phyloP scores from a whole-genome alignment of 805 yeast genomes.

The Metschnikowia dekortorum region DNA sequence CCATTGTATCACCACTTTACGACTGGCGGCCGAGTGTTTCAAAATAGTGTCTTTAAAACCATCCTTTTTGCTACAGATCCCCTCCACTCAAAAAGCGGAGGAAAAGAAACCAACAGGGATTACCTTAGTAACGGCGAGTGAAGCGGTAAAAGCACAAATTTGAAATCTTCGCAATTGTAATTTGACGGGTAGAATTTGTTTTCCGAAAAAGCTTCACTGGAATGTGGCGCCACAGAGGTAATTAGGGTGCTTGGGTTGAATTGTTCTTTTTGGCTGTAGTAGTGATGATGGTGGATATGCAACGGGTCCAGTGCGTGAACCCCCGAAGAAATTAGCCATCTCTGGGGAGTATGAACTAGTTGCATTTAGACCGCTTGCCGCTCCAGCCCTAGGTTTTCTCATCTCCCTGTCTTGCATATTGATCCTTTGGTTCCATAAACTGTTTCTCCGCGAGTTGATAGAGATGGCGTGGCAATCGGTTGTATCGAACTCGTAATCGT shows the following conservation, averaged over 20 bases:
- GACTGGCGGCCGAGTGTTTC: too few species aligned
- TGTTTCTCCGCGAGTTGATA: neutral
- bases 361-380: neutral
- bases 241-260: conserved; percentile 30
- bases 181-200: too few species aligned
- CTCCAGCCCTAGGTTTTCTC: neutral
- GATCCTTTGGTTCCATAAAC: neutral
- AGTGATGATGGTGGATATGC: conserved; percentile 46
- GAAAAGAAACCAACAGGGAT: too few species aligned
- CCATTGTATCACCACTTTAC: too few species aligned
- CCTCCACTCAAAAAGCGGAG: too few species aligned
- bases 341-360: neutral
- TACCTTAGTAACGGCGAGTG: too few species aligned
- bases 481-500: conserved; percentile 28
- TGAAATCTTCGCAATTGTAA: too few species aligned
- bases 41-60: too few species aligned
- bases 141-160: too few species aligned
- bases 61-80: too few species aligned
- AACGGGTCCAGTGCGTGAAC: conserved; percentile 5
- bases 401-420: neutral
- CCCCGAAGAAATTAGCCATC: neutral
- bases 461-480: neutral
- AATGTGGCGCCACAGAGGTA: too few species aligned
- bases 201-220: too few species aligned
- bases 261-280: conserved; percentile 28